These are phyloP conservation scores for Aegilops sharonensis DNA, from an alignment of 176 grass and related monocot species.

Conservation along the genomic window DNA sequence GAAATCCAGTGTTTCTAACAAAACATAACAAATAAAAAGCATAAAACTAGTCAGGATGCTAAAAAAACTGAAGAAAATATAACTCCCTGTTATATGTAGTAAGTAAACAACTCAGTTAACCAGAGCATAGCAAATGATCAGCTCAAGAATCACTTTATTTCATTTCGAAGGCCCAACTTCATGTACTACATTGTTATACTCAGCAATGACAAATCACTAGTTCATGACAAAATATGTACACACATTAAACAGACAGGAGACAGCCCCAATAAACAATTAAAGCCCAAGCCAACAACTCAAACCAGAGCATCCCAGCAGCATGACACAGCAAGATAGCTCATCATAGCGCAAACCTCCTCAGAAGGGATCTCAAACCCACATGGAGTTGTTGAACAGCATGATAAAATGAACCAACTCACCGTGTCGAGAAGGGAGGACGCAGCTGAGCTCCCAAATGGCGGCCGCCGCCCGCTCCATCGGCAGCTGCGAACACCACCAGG, in stretches of 20 bases:
- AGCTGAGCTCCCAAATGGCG: conserved; percentile 83
- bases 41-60: conserved; percentile 20
- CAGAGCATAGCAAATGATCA: background rate
- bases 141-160: background rate
- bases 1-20: conserved; percentile 80
- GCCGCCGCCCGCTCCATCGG: conserved; percentile 64
- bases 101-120: background rate
- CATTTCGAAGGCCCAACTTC: background rate
- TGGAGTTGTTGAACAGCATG: background rate
- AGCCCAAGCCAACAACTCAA: background rate
- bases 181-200: background rate
- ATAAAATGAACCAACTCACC: conserved; percentile 46
- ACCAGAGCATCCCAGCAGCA: background rate
- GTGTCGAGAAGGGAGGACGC: conserved; percentile 65
- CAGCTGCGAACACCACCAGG: conserved; percentile 32
- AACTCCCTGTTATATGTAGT: background rate
- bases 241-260: background rate
- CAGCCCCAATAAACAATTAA: background rate
- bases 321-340: background rate
- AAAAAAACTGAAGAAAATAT: background rate
- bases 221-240: background rate
- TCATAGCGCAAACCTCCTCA: background rate
- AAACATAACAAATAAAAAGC: background rate
- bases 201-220: conserved; percentile 1
- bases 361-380: background rate